Evolutionary conservation across 352 stramenopile genomes (phyloP), one percentile per base, ranked within the genome.

Genomic region (Albugo laibachii): DNA sequence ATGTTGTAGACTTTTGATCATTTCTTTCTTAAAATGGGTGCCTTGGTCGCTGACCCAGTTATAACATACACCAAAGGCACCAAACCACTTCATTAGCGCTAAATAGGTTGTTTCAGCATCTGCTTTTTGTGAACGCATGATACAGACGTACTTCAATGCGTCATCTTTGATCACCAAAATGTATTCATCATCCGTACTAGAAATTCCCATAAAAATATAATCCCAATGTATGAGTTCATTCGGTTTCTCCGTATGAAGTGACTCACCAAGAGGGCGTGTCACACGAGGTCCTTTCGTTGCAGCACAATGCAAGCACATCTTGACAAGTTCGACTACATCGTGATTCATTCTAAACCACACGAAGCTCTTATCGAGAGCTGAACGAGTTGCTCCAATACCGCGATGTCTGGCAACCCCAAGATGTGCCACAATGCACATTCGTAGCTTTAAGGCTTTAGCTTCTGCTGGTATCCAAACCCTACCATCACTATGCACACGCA

Each of bases 11-110:
- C 52, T 46, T 24, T 52, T 37, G 27, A 55, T 48, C 5, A 55
- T 46, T 45, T 37, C 13, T 35, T 53, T 56, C 40, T 56, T 56
- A 47, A 56, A 56, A 34, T 56, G 50, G 16, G 50, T 53, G 24
- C 45, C 50, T 48, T 56, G 50, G 20, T 56, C 43, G 19, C 45
- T 53, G n/a, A 56, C 45, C 50, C 50, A 56, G 8, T 18, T 21
- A 11, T 37, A 47, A 20, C 16, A 47, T 5, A 55, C 20, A 48
- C 50, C 50, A 53, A 55, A 53, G 6, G 40, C 19, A 12, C 20
- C 35, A 45, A 55, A 55, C 46, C 50, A 55, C 20, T 54, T n/a
- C 19, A 53, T 11, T 19, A 46, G 46, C 21, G 15, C 34, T 36
- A 47, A 12, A 18, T 19, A 36, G 31, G 47, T 38, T 19, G 41